Evolutionary conservation across 148 eudicot genomes (phyloP), one percentile per base, ranked within the genome.

Genomic region (Selenicereus undatus): DNA sequence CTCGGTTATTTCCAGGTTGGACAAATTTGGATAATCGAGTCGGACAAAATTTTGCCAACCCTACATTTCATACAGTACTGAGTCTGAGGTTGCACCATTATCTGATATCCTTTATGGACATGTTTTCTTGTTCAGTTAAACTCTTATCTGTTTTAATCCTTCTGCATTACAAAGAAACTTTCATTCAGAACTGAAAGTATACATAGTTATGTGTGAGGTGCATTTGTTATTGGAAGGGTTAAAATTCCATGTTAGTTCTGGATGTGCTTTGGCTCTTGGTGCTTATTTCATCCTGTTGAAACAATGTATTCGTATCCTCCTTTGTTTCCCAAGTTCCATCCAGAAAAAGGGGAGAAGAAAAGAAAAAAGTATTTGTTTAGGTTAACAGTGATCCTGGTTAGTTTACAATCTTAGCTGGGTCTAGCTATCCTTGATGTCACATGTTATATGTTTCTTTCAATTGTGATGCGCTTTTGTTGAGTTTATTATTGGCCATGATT

Each of bases 401-500:
- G 43, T 2, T 48, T 48, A 48, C 13, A 48, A 48, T 48, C 52
- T 48, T 48, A 48, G 14, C 52, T 48, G 14, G 52, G 52, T 74
- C 22, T 27, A 17, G 48, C 24, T 74, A 13, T 69, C 76, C 77
- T 14, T 75, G 79, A 52, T 70, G 32, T 48, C 32, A 65, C 66
- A 68, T 20, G 64, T 69, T 83, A 32, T 79, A 71, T 6, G 18
- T 50, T 51, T 58, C 64, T 71, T 8, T 27, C 50, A 35, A 60
- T 22, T 51, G 39, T 24, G 68, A 35, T 77, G 17, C 45, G 8
- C 18, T 65, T 13, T 73, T 77, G n/a, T 42, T 48, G 32, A 4
- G n/a, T 56, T 52, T 14, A 27, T 82, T 27, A 20, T 35, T 74
- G 66, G n/a, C 27, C 52, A 17, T 78, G 71, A 56, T 66, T 79